Conservation (phyloP, 192 early-diverging fungal species). For the Diversispora epigaea region DNA sequence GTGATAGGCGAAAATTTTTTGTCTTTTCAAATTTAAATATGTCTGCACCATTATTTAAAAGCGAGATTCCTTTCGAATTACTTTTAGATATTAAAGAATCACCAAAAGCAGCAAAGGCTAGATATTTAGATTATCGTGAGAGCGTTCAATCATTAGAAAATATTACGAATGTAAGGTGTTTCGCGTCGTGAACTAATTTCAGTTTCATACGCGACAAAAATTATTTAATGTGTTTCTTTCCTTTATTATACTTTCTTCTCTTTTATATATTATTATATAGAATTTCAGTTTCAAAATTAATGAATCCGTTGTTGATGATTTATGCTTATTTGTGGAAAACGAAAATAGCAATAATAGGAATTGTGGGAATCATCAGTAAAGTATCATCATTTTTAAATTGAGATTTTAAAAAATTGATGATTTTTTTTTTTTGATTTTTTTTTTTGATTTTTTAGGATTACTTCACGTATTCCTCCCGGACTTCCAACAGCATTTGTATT, state of each 20-base stretch:
- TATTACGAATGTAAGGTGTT: neutral
- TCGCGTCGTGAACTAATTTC: neutral
- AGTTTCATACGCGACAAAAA: neutral
- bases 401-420: neutral
- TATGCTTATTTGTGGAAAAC: neutral
- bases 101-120: neutral
- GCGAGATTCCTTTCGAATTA: neutral
- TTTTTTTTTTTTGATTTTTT: neutral
- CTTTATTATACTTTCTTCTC: neutral
- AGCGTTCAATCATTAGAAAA: neutral
- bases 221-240: neutral
- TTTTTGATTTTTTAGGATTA: neutral
- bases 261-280: neutral
- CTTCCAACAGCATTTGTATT: constrained; percentile 10
- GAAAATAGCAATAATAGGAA: neutral
- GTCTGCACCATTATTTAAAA: no score
- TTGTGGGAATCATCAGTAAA: neutral
- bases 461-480: neutral
- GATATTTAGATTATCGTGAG: neutral
- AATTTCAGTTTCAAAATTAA: neutral
- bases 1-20: no score
- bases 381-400: neutral
- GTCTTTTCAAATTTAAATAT: no score
- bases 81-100: neutral
- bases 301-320: neutral